These are phyloP conservation scores for Leishmania amazonensis DNA, from an alignment of 208 protist species.

Conservation along the genomic window DNA sequence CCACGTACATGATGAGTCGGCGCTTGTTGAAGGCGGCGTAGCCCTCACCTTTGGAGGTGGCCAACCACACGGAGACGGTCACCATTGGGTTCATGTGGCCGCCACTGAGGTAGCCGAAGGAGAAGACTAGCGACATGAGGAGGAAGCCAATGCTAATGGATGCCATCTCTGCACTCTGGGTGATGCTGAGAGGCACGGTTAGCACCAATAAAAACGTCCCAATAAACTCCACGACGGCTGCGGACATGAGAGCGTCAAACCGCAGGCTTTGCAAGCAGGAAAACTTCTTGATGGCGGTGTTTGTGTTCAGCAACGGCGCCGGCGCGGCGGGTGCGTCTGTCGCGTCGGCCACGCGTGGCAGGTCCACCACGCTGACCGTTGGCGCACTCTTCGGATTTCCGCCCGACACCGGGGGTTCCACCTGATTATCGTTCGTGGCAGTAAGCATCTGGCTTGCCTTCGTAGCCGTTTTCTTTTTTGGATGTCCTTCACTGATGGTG, in stretches of 20 bases:
- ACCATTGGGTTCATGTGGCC: conserved; percentile 87
- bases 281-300: conserved; percentile 45
- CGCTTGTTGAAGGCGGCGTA: conserved; percentile 55
- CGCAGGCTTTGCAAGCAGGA: conserved; percentile 56
- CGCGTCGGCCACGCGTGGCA: not conserved
- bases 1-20: conserved; percentile 66
- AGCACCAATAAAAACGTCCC: conserved; percentile 83
- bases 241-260: conserved; percentile 66
- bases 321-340: not conserved
- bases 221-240: conserved; percentile 79
- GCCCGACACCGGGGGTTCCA: not conserved
- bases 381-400: conserved; percentile 7
- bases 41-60: conserved; percentile 38
- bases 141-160: conserved; percentile 75
- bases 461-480: not conserved
- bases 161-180: conserved; percentile 72
- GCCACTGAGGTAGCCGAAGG: conserved; percentile 82
- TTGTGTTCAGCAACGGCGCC: conserved; percentile 22
- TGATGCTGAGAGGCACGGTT: conserved; percentile 63
- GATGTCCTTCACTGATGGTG: not conserved
- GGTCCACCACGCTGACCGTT: conserved; percentile 4
- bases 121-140: conserved; percentile 78
- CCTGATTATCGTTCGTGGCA: not conserved
- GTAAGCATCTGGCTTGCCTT: conserved; percentile 4
- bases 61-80: conserved; percentile 77